Conservation (phyloP, 2,329 filamentous ascomycete genomes). For the Cercospora berteroae region DNA sequence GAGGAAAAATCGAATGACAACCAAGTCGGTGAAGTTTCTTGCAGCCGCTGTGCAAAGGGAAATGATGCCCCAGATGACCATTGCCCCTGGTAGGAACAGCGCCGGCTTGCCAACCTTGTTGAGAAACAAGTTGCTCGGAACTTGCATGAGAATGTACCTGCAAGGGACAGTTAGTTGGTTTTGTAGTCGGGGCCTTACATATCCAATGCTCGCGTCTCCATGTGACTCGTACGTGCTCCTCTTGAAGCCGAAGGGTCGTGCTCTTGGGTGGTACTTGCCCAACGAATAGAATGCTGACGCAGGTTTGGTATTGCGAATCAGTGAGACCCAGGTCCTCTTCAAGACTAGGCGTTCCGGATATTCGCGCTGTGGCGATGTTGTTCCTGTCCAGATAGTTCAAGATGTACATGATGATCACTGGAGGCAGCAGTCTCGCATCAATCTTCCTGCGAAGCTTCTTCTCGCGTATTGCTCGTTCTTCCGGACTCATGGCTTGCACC, state of each 20-base stretch:
- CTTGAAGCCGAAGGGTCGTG: neutral
- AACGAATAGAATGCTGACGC: conserved; percentile 46
- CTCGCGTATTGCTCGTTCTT: conserved; percentile 42
- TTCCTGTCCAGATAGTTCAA: conserved; percentile 64
- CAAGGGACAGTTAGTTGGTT: neutral
- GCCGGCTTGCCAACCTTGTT: conserved; percentile 39
- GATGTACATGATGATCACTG: conserved; percentile 73
- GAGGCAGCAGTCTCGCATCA: conserved; percentile 65
- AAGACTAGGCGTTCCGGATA: conserved; percentile 41
- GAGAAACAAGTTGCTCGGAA: conserved; percentile 41
- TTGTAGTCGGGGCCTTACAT: neutral
- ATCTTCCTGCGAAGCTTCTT: conserved; percentile 65
- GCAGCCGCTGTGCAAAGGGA: conserved; percentile 37
- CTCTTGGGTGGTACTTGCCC: conserved; percentile 27
- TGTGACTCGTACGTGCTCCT: neutral
- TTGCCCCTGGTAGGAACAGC: conserved; percentile 35
- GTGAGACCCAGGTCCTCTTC: conserved; percentile 47
- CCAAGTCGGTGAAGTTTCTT: conserved; percentile 39
- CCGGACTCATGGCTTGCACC: conserved; percentile 20
- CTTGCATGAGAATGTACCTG: conserved; percentile 35
- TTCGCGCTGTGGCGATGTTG: conserved; percentile 34
- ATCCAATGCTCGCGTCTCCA: neutral
- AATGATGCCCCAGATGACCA: conserved; percentile 40
- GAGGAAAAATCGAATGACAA: conserved; percentile 42
- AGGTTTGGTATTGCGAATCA: conserved; percentile 48